Conservation (phyloP, 495 filamentous ascomycete species). For the Penicillium malachiteum region DNA sequence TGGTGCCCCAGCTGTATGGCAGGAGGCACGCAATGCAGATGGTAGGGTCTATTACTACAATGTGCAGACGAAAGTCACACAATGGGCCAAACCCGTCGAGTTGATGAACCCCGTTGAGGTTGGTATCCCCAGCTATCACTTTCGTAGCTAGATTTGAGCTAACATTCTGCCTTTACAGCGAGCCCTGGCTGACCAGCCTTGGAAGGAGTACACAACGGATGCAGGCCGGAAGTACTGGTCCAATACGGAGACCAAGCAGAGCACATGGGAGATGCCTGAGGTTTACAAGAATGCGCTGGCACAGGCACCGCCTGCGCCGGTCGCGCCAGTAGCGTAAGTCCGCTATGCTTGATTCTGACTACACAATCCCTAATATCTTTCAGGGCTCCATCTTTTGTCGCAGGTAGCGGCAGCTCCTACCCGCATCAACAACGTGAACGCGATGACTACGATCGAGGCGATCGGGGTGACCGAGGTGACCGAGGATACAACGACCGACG, state of each 20-base stretch:
- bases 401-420: slow-evolving; percentile 58
- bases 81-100: slow-evolving; percentile 91
- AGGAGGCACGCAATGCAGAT: slow-evolving; percentile 78
- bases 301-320: slow-evolving; percentile 45
- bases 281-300: slow-evolving; percentile 71
- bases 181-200: slow-evolving; percentile 78
- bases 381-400: slow-evolving; percentile 66
- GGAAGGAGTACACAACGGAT: slow-evolving; percentile 88
- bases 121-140: slow-evolving; percentile 23
- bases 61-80: slow-evolving; percentile 76
- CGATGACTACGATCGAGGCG: slow-evolving; percentile 19
- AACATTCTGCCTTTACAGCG: slow-evolving; percentile 49
- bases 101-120: slow-evolving; percentile 88
- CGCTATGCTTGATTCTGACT: not conserved
- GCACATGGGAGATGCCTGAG: slow-evolving; percentile 92
- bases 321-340: slow-evolving; percentile 57
- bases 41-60: slow-evolving; percentile 96
- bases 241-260: slow-evolving; percentile 86
- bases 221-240: slow-evolving; percentile 92
- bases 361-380: slow-evolving; percentile 30
- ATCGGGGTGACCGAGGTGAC: slow-evolving; percentile 22
- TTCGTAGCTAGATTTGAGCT: slow-evolving; percentile 1
- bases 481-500: slow-evolving; percentile 64
- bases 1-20: slow-evolving; percentile 64
- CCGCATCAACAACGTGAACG: slow-evolving; percentile 38